A percentile compares a stretch with the other conserved stretches of the same genome.
Evolutionary conservation across 2,329 filamentous ascomycete genomes (phyloP).

Genomic region (Lecanicillium sp.): DNA sequence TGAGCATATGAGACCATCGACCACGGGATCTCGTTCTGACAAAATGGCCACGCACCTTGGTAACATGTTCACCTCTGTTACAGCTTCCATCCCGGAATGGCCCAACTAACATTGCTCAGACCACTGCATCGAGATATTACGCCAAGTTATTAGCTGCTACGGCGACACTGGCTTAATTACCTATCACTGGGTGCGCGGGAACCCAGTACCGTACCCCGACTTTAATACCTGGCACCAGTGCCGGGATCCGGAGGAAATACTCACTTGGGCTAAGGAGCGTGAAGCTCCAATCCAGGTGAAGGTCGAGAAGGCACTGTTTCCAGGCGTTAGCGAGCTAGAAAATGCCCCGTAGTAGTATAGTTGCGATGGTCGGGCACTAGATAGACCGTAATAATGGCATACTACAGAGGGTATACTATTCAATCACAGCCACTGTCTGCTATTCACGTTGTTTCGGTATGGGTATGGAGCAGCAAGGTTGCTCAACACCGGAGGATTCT

Average conservation of each 20-base stretch:
- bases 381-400: not conserved
- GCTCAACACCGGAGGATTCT: not conserved
- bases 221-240: constrained; percentile 1
- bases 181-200: not conserved
- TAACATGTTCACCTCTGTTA: not conserved
- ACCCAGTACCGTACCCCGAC: not conserved
- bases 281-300: not conserved
- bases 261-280: not conserved
- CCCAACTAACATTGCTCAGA: constrained; percentile 1
- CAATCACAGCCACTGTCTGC: not conserved
- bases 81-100: not conserved
- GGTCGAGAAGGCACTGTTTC: not conserved
- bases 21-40: not conserved
- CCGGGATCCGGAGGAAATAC: not conserved
- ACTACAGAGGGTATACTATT: not conserved
- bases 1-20: not conserved
- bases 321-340: not conserved
- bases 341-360: not conserved
- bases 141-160: constrained; percentile 4
- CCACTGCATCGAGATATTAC: constrained; percentile 11
- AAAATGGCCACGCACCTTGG: not conserved
- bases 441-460: not conserved
- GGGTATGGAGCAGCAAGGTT: not conserved
- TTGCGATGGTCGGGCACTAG: not conserved
- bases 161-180: not conserved